Evolutionary conservation across 192 early-diverging fungal species (phyloP).

Genomic region (Coemansia sp.): DNA sequence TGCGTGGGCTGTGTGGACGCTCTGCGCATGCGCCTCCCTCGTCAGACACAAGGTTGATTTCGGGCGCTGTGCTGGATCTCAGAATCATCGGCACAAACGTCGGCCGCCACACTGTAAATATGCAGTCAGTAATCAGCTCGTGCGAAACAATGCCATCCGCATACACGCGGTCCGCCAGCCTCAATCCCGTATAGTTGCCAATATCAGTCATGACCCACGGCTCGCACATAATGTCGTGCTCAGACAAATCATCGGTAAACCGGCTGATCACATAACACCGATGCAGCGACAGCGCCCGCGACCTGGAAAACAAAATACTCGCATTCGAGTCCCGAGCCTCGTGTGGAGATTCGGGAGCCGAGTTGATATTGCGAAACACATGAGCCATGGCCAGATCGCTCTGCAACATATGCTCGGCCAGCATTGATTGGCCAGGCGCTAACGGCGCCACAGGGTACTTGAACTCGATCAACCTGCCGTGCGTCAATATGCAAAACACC

Average conservation of each 20-base stretch:
- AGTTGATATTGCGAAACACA: slow-evolving; percentile 13
- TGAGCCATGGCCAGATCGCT: slow-evolving; percentile 22
- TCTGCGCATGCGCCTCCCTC: slow-evolving; percentile 8
- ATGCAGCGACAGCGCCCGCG: slow-evolving; percentile 37
- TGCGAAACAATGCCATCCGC: slow-evolving; percentile 47
- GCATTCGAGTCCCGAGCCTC: slow-evolving; percentile 10
- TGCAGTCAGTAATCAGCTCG: slow-evolving; percentile 50
- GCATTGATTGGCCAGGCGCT: slow-evolving; percentile 18
- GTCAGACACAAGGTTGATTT: neutral
- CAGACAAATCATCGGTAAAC: slow-evolving; percentile 38
- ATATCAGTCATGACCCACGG: slow-evolving; percentile 56
- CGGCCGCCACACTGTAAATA: slow-evolving; percentile 55
- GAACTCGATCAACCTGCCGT: slow-evolving; percentile 49
- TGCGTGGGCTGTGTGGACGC: neutral
- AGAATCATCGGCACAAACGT: slow-evolving; percentile 36
- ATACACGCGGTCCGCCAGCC: slow-evolving; percentile 48
- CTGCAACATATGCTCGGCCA: slow-evolving; percentile 20
- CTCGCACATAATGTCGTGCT: slow-evolving; percentile 50
- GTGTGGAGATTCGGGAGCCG: neutral
- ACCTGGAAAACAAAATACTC: slow-evolving; percentile 22
- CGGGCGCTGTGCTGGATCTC: slow-evolving; percentile 14
- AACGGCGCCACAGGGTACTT: slow-evolving; percentile 21
- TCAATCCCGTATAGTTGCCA: slow-evolving; percentile 50
- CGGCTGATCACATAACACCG: slow-evolving; percentile 53
- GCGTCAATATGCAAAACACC: slow-evolving; percentile 52